These are phyloP conservation scores for Aspergillus ibericus DNA, from an alignment of 2,329 filamentous ascomycete species.

Conservation along the genomic window DNA sequence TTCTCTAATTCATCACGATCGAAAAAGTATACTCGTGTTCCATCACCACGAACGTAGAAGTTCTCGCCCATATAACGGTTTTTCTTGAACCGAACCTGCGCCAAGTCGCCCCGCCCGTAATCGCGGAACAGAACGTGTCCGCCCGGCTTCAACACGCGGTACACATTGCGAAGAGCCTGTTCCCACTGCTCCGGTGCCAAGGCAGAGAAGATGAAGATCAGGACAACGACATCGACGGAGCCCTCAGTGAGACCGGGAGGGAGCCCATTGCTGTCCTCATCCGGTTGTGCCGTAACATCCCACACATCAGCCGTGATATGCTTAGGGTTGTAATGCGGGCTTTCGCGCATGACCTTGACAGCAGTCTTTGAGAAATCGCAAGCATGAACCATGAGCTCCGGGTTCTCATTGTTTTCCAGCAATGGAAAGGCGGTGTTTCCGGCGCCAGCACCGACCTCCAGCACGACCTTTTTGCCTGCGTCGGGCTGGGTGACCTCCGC, in stretches of 20 bases:
- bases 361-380: constrained; percentile 96
- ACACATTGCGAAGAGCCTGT: constrained; percentile 76
- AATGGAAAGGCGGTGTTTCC: constrained; percentile 97
- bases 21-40: constrained; percentile 97
- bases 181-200: constrained; percentile 82
- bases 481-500: constrained; percentile 69
- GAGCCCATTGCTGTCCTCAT: constrained; percentile 52
- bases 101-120: constrained; percentile 92
- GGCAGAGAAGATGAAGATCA: constrained; percentile 98
- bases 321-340: constrained; percentile 71
- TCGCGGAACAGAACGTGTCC: constrained; percentile 95
- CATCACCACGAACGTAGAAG: constrained; percentile 94
- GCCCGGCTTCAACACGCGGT: constrained; percentile 81
- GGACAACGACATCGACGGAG: constrained; percentile 86
- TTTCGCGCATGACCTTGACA: constrained; percentile 83
- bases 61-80: constrained; percentile 92
- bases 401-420: constrained; percentile 79
- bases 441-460: constrained; percentile 93
- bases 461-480: constrained; percentile 67
- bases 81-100: constrained; percentile 96
- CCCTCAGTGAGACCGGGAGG: constrained; percentile 74
- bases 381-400: constrained; percentile 78
- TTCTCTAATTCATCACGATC: constrained; percentile 75
- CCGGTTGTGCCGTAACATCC: constrained; percentile 71
- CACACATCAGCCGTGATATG: constrained; percentile 88